Conservation (phyloP, 768 basidiomycete genomes). For the Lentinula sp. region DNA sequence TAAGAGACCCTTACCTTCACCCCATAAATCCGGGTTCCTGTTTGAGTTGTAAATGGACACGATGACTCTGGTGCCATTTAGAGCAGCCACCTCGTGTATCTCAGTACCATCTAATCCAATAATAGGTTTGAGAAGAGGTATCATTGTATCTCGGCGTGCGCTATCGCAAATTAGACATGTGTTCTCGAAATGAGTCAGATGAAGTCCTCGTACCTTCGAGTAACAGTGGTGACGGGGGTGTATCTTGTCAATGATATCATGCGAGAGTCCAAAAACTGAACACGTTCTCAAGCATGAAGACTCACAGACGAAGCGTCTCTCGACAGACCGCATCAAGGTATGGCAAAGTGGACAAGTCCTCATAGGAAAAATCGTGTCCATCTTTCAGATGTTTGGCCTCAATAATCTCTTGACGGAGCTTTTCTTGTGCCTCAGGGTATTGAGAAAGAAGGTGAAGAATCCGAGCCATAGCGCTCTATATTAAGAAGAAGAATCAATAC, state of each 20-base stretch:
- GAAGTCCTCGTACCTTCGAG: slow-evolving; percentile 16
- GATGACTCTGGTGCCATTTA: slow-evolving; percentile 21
- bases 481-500: too few species aligned
- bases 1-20: slow-evolving; percentile 9
- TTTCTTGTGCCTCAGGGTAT: slow-evolving; percentile 30
- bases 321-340: slow-evolving; percentile 35
- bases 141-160: slow-evolving; percentile 20
- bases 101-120: slow-evolving; percentile 20
- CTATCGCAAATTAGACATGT: slow-evolving; percentile 12
- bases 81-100: slow-evolving; percentile 17
- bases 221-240: neutral
- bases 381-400: slow-evolving; percentile 18
- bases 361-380: slow-evolving; percentile 25
- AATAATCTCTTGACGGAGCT: slow-evolving; percentile 27
- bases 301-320: slow-evolving; percentile 33
- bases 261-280: neutral
- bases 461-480: slow-evolving; percentile 22
- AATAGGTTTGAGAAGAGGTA: slow-evolving; percentile 31
- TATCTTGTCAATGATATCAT: slow-evolving; percentile 17
- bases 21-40: slow-evolving; percentile 31
- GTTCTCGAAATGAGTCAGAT: neutral
- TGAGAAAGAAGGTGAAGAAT: slow-evolving; percentile 25
- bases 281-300: neutral
- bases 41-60: slow-evolving; percentile 25
- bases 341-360: slow-evolving; percentile 28